Evolutionary conservation across 2,329 filamentous ascomycete genomes (phyloP), one percentile per base, ranked within the genome.

Genomic region (Exophiala mesophila): DNA sequence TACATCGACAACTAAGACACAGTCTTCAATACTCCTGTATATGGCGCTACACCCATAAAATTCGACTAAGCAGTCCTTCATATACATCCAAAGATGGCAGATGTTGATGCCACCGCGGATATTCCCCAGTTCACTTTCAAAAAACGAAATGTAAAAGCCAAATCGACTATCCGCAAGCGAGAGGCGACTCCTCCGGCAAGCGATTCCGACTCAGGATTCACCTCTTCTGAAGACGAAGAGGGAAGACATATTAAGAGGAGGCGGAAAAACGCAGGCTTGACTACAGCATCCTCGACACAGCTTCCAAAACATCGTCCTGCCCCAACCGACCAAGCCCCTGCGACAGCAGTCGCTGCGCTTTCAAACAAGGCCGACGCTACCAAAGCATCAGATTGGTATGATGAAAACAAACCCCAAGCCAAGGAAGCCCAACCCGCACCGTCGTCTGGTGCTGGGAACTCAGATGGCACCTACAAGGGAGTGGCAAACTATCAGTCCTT

Each of bases 371-470:
- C 90, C 62, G 89, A 96, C 61, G 90, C 92, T 15, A 97, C 90
- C 1, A 95, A 94, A 58, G 77, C 82, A 31, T 83, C 77, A 42
- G 86, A 94, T 62, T 96, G 88, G 89, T 92, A 84, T 64, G 88
- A 94, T 47, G 85, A 90, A 46, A 72, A 71, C 17, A 66, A 69
- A 33, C 73, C 74, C 41, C 64, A 69, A 3, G 51, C 72, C 31
- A 68, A 61, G 52, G 60, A 13, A 9, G 32, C 15, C 4, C 55
- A 62, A 4, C 45, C 65, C 41, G 28, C 49, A 3, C 55, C 49
- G 2, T 40, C 59, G 5, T 17, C 47, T 3, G 42, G 55, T 9
- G 44, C 36, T 2, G 55, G 53, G 12, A 58, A 57, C 2, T 60
- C 70, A 2, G 79, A 85, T 44, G 85, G 85, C 15, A 86, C 77